Evolutionary conservation across 768 basidiomycete species (phyloP).

Genomic region (Suillus paluster): DNA sequence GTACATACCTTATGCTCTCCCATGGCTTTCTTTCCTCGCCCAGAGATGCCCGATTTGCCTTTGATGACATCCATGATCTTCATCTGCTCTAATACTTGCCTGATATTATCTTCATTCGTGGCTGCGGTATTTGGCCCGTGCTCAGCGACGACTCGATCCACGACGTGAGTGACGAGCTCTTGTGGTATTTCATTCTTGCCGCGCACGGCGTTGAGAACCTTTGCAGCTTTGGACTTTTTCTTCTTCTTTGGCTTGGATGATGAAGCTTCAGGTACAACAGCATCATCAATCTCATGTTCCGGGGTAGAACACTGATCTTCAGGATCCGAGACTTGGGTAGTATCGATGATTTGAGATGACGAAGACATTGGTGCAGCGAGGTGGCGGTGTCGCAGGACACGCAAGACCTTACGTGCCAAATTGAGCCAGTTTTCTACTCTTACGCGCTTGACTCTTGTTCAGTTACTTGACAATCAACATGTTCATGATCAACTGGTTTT

Average conservation of each 20-base stretch:
- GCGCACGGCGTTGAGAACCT: slow-evolving; percentile 51
- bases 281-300: slow-evolving; percentile 32
- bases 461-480: slow-evolving; percentile 45
- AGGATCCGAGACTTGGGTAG: slow-evolving; percentile 39
- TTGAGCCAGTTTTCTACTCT: slow-evolving; percentile 4
- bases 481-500: slow-evolving; percentile 95
- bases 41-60: slow-evolving; percentile 79
- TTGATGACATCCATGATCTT: slow-evolving; percentile 86
- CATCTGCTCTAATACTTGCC: slow-evolving; percentile 72
- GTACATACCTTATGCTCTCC: slow-evolving; percentile 84
- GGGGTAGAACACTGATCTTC: slow-evolving; percentile 37
- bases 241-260: slow-evolving; percentile 78
- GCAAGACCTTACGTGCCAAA: slow-evolving; percentile 5
- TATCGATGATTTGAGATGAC: slow-evolving; percentile 43
- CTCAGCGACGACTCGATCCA: slow-evolving; percentile 67
- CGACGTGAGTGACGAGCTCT: slow-evolving; percentile 65
- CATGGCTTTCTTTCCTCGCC: slow-evolving; percentile 76
- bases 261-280: slow-evolving; percentile 33
- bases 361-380: slow-evolving; percentile 26
- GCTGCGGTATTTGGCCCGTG: slow-evolving; percentile 47
- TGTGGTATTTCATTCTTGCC: slow-evolving; percentile 59
- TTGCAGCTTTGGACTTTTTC: slow-evolving; percentile 79
- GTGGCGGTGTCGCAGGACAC: slow-evolving; percentile 6
- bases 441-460: slow-evolving; percentile 23
- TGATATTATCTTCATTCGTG: slow-evolving; percentile 67